These are phyloP conservation scores for Fusarium sp. DNA, from an alignment of 2,329 filamentous ascomycete genomes.

Conservation along the genomic window DNA sequence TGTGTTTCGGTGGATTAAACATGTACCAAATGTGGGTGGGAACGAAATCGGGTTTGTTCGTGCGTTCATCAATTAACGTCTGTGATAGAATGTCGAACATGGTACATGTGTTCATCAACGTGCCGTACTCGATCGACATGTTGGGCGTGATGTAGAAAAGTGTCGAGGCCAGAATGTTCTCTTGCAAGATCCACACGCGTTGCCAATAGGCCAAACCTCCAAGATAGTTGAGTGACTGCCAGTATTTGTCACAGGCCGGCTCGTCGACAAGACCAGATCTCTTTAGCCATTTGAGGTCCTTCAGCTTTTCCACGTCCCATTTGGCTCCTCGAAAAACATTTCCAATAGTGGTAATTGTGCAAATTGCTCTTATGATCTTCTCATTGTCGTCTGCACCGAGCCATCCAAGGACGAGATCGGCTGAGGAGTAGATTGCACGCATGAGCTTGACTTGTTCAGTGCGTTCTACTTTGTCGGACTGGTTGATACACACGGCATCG, in stretches of 20 bases:
- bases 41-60: not conserved
- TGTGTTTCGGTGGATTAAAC: not conserved
- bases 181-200: slow-evolving; percentile 7
- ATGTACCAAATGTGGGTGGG: slow-evolving; percentile 11
- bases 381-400: not conserved
- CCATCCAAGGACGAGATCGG: slow-evolving; percentile 15
- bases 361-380: not conserved
- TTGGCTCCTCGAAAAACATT: not conserved
- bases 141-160: not conserved
- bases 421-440: slow-evolving; percentile 11
- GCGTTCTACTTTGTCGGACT: slow-evolving; percentile 3
- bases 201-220: not conserved
- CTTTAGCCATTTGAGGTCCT: not conserved
- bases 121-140: not conserved
- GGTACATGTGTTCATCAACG: not conserved
- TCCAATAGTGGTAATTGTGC: not conserved
- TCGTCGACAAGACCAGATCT: not conserved
- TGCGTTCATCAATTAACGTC: not conserved
- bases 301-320: not conserved
- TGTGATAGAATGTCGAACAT: not conserved
- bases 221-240: not conserved
- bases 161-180: slow-evolving; percentile 7
- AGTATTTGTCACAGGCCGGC: not conserved
- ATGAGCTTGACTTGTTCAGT: slow-evolving; percentile 26
- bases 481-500: slow-evolving; percentile 10